Base-by-base conservation (phyloP, 805 yeast genomes). In the Wickerhamiella dianesei region DNA sequence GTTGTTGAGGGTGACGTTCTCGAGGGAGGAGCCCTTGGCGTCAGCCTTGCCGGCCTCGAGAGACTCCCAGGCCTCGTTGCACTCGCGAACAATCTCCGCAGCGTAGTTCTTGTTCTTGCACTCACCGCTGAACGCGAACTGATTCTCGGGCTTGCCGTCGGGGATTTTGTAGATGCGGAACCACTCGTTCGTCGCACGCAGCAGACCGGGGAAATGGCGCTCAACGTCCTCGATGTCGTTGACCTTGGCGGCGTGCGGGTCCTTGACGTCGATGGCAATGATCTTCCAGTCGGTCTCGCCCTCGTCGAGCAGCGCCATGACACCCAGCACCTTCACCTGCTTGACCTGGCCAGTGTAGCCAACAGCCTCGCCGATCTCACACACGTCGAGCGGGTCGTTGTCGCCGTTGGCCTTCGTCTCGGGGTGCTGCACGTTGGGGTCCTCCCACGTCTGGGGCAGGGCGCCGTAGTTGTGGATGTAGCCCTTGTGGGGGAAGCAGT, bases 401-500 rank as follows among this genome's bases (percentile, higher is more conserved):
- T 89, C 98, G 51, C 98, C 98, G 50, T 66, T 65, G 35, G 72
- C 74, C 59, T 67, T 72, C 49, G 75, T 68, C 50, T 63, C 72
- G 25, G 65, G 61, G 56, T 66, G 70, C 47, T 54, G 58, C 45
- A 68, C 69, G 49, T 80, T 75, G n/a, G 94, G 94, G 61, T 92
- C 94, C 66, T 89, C 98, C 97, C 97, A 89, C 3, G 97, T 89
- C 68, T 89, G 96, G 56, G 97, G 97, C 77, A 89, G 82, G 44
- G 96, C 96, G 66, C 97, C 98, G 66, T 89, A 89, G 74, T 92
- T 92, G 73, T 87, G 95, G 58, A 89, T 89, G 74, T 92, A 89
- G 59, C 98, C 98, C 67, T 92, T 94, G 74, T 84, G 95, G 46
- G 98, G 98, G 85, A 89, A 89, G 67, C 94, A 79, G 77, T 92